Evolutionary conservation across 352 stramenopile species (phyloP).

Genomic region (Hyphochytrium catenoides): DNA sequence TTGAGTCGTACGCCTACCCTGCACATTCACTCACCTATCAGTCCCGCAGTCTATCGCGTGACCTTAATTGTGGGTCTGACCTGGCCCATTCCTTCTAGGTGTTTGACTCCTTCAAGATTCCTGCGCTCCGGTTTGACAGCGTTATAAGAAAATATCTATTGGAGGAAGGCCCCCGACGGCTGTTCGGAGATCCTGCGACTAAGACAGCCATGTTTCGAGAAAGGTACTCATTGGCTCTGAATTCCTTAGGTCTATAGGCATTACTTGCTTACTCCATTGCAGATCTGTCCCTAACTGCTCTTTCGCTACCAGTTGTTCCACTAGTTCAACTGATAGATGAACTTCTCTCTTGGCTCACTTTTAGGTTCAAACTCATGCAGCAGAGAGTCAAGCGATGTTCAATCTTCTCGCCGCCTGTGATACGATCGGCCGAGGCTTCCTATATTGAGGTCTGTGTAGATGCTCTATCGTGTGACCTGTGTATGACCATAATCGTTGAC

Average conservation of each 20-base stretch:
- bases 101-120: conserved; percentile 46
- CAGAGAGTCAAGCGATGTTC: conserved; percentile 19
- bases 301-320: conserved; percentile 26
- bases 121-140: conserved; percentile 25
- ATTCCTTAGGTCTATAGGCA: too few species aligned
- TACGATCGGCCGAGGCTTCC: background rate
- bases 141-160: conserved; percentile 46
- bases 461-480: too few species aligned
- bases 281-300: conserved; percentile 10
- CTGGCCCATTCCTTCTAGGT: too few species aligned
- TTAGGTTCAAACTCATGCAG: too few species aligned
- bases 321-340: conserved; percentile 29
- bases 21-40: too few species aligned
- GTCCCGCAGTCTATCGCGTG: too few species aligned
- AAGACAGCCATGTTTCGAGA: conserved; percentile 31
- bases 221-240: conserved; percentile 10
- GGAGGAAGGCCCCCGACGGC: conserved; percentile 20
- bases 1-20: too few species aligned
- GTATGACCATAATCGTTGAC: background rate
- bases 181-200: conserved; percentile 26
- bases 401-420: background rate
- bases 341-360: too few species aligned
- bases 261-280: too few species aligned
- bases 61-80: too few species aligned
- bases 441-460: conserved; percentile 1